Evolutionary conservation across 164 flowering plant species (phyloP).

Genomic region (Warburgia ugandensis): DNA sequence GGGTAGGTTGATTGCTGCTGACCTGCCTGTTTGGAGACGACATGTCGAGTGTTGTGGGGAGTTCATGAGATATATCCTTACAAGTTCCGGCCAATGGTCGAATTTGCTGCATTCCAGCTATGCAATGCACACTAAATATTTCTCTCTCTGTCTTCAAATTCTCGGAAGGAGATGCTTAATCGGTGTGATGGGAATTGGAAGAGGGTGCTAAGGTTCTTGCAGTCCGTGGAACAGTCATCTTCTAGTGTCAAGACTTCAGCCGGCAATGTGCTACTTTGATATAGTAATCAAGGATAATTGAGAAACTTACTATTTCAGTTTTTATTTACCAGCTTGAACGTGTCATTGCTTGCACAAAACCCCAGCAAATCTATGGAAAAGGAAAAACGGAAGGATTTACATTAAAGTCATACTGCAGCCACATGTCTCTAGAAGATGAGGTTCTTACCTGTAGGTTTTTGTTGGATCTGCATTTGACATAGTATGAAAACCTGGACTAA

Average conservation of each 20-base stretch:
- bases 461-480: too few relatives aligned
- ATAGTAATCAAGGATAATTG: not conserved
- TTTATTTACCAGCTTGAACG: too few relatives aligned
- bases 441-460: too few relatives aligned
- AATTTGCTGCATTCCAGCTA: constrained; percentile 66
- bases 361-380: too few relatives aligned
- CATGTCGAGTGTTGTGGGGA: constrained; percentile 57
- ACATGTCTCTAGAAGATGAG: too few relatives aligned
- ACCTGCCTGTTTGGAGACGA: constrained; percentile 68
- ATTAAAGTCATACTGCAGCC: too few relatives aligned
- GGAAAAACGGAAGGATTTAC: too few relatives aligned
- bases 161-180: constrained; percentile 39
- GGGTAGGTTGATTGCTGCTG: constrained; percentile 52
- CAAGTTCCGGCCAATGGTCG: constrained; percentile 64
- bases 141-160: constrained; percentile 24
- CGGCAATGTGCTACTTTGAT: constrained; percentile 73
- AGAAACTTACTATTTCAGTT: too few relatives aligned
- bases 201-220: constrained; percentile 79
- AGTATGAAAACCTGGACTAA: too few relatives aligned
- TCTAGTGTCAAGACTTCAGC: constrained; percentile 59
- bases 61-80: constrained; percentile 42
- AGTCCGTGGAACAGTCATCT: constrained; percentile 70
- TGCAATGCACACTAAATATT: constrained; percentile 42
- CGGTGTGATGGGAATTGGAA: constrained; percentile 82
- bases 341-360: too few relatives aligned